Base-by-base conservation (phyloP, 768 basidiomycete species). In the Tricholoma matsutake region DNA sequence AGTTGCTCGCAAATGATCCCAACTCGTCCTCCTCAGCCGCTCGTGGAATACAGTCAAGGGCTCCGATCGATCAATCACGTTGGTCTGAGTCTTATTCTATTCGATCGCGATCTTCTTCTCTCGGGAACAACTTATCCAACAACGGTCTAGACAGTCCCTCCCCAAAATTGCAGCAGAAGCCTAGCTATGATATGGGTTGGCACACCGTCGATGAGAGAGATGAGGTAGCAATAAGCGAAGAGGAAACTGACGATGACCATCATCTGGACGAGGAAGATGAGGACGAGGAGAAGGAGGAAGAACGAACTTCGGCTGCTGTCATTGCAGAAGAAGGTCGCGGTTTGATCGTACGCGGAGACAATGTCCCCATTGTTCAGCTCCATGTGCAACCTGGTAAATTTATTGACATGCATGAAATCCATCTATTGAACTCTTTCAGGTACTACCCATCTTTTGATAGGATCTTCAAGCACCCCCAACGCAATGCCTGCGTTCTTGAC, bases 401-500 rank as follows among this genome's bases (percentile, higher is more conserved):
- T 53, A 43, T 58, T 59, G 45, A 58, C 37, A 45, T 51, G 28
- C 32, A 43, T 57, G 16, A n/a, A 60, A 47, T 61, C 20, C 53
- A 59, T 63, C 43, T 6, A 45, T 43, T 65, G 34, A 64, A 35
- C 34, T 32, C 54, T 52, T 61, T 51, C 68, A 98, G 96, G 89
- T 16, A 94, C 94, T 18, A 99, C 96, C 0, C 96, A 99, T 80
- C 83, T 99, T 53, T 81, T 98, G 31, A 84, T 99, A 41, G 87
- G 91, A n/a, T 87, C 87, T 18, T 91, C 89, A 1, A 79, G 75
- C 61, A 91, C 87, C 3, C 92, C 91, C 37, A 91, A 87, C 67
- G 85, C 83, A 55, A 83, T 98, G 59, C 89, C 92, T 18, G 68
- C 83, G 2, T 92, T 96, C 71, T 81, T 98, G 58, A 81, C 86